These are phyloP conservation scores for Talaromyces marneffei DNA, from an alignment of 2,329 filamentous ascomycete genomes.

Conservation along the genomic window DNA sequence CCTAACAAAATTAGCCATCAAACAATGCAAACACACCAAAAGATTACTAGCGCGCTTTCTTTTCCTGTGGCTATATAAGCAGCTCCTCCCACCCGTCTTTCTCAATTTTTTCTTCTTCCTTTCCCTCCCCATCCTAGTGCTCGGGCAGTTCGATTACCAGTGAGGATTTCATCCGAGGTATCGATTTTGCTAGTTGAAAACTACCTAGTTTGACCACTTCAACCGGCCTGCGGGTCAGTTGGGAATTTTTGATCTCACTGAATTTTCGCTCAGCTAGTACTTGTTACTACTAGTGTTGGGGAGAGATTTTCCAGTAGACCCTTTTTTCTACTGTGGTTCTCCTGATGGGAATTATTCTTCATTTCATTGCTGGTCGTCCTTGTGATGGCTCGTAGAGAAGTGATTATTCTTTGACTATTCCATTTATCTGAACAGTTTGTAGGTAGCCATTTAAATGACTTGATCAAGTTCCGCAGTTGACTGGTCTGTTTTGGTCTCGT, in stretches of 20 bases:
- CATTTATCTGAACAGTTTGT: too few relatives aligned
- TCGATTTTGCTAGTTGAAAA: constrained; percentile 90
- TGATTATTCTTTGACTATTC: constrained; percentile 13
- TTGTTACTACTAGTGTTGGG: not conserved
- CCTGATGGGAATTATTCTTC: constrained; percentile 25
- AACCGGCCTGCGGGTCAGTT: constrained; percentile 62
- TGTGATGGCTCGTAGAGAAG: constrained; percentile 36
- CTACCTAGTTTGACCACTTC: constrained; percentile 72
- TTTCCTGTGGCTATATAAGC: constrained; percentile 22
- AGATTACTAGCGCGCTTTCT: not conserved
- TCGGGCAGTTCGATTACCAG: constrained; percentile 75
- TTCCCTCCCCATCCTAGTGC: constrained; percentile 38
- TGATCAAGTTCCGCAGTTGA: too few relatives aligned
- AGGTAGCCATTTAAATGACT: too few relatives aligned
- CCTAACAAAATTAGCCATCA: not conserved
- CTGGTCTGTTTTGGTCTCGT: not conserved
- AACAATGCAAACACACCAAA: constrained; percentile 11
- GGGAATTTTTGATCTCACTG: constrained; percentile 68
- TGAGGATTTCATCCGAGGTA: constrained; percentile 81
- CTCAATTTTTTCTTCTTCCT: constrained; percentile 29
- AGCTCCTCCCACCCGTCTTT: not conserved
- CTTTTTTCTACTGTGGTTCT: not conserved
- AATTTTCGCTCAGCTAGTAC: not conserved
- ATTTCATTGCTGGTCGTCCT: constrained; percentile 36
- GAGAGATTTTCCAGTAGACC: not conserved